phyloP scores from a whole-genome alignment of 1,139 yeast genomes.

The Zygosaccharomyces pseudobailii region DNA sequence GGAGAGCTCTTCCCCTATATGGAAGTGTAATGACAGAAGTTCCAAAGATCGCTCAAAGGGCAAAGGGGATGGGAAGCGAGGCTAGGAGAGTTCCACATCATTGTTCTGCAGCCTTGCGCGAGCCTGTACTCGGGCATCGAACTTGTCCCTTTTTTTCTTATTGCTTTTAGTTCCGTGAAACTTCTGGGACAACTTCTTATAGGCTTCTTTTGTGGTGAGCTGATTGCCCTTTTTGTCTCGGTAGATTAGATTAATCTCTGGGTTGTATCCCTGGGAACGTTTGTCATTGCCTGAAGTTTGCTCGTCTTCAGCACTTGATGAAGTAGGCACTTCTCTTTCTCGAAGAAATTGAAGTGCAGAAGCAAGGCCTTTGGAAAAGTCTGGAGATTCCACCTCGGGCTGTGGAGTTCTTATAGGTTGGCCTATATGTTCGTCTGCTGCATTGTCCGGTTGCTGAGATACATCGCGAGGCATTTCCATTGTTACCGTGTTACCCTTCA shows the following conservation, averaged over 20 bases:
- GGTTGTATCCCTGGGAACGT: slow-evolving; percentile 46
- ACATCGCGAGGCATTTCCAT: neutral
- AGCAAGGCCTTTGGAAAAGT: slow-evolving; percentile 51
- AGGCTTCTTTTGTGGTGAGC: slow-evolving; percentile 71
- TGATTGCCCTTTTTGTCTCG: slow-evolving; percentile 67
- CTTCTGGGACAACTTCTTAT: slow-evolving; percentile 75
- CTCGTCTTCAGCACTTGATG: slow-evolving; percentile 21
- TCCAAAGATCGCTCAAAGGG: too few species aligned
- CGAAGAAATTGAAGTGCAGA: slow-evolving; percentile 53
- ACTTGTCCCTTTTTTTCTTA: slow-evolving; percentile 37
- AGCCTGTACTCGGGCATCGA: slow-evolving; percentile 37
- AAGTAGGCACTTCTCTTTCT: slow-evolving; percentile 40
- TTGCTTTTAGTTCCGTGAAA: slow-evolving; percentile 70
- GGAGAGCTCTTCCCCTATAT: neutral
- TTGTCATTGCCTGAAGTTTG: slow-evolving; percentile 22
- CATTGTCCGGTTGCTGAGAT: too few species aligned
- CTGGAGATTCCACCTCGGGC: slow-evolving; percentile 20
- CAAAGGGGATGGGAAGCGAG: too few species aligned
- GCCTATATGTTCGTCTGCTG: too few species aligned
- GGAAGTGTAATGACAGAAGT: neutral
- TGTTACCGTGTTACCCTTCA: slow-evolving; percentile 26
- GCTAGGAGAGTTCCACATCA: neutral
- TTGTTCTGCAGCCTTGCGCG: slow-evolving; percentile 31
- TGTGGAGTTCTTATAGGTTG: neutral
- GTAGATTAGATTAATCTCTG: slow-evolving; percentile 60